phyloP scores from a whole-genome alignment of 139 green algal genomes.

The Chlamydomonas schloesseri region DNA sequence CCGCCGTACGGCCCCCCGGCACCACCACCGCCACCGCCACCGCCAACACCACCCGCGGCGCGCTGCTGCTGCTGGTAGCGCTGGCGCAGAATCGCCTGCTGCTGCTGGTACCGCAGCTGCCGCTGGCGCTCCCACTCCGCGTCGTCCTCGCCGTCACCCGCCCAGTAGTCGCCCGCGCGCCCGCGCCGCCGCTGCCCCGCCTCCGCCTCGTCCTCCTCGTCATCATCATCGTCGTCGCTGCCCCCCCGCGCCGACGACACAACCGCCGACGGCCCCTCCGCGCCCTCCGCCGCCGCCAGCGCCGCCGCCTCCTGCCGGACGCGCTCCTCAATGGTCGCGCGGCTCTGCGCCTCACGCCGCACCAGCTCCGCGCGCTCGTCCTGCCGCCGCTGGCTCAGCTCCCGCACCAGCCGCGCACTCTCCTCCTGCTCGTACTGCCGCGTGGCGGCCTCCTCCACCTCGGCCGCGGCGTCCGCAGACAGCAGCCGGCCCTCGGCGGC shows the following conservation, averaged over 20 bases:
- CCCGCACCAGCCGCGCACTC: background rate
- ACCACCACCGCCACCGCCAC: too few relatives aligned
- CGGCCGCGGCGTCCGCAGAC: background rate
- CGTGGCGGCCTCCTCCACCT: background rate
- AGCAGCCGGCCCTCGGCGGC: background rate
- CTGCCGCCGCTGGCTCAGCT: background rate
- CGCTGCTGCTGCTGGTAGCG: constrained; percentile 22
- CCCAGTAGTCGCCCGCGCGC: background rate
- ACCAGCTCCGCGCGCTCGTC: background rate
- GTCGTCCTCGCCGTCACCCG: background rate
- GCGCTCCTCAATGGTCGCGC: too few relatives aligned
- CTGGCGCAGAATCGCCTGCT: background rate
- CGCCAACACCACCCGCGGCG: background rate
- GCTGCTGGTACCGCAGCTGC: background rate
- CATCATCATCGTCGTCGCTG: background rate
- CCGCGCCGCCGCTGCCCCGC: background rate
- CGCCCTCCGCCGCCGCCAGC: too few relatives aligned
- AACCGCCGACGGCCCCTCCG: background rate
- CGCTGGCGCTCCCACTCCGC: background rate
- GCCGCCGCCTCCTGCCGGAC: background rate
- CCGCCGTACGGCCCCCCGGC: too few relatives aligned
- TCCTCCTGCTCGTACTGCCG: background rate
- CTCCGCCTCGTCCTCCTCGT: background rate
- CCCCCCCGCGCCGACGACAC: too few relatives aligned
- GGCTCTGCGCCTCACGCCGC: background rate